These are phyloP conservation scores for Clathrospora elynae DNA, from an alignment of 2,329 filamentous ascomycete genomes.

Conservation along the genomic window DNA sequence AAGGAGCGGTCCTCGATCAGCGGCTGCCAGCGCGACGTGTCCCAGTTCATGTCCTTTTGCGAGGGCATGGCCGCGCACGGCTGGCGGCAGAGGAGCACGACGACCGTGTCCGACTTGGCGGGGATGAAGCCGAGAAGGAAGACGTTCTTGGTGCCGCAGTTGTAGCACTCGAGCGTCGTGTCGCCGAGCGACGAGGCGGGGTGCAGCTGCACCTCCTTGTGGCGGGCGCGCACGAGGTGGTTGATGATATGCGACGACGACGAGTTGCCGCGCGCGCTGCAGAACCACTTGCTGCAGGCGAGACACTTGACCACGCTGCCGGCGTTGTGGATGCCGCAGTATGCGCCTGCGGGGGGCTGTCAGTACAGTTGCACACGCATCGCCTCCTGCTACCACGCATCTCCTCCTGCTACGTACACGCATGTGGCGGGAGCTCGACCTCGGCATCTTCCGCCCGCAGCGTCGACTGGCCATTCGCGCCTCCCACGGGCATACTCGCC, in stretches of 20 bases:
- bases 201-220: constrained; percentile 98
- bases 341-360: constrained; percentile 60
- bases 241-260: constrained; percentile 98
- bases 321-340: constrained; percentile 96
- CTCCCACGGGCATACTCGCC: constrained; percentile 80
- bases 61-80: constrained; percentile 94
- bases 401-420: constrained; percentile 55
- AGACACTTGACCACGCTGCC: constrained; percentile 96
- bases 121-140: constrained; percentile 98
- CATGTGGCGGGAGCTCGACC: constrained; percentile 83
- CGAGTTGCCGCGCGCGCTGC: constrained; percentile 93
- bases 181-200: constrained; percentile 91
- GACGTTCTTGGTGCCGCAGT: constrained; percentile 98
- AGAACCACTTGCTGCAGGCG: constrained; percentile 97
- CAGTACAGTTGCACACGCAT: no score
- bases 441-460: constrained; percentile 67
- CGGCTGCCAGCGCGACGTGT: constrained; percentile 96
- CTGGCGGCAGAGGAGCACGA: constrained; percentile 93
- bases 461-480: constrained; percentile 64
- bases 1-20: constrained; percentile 97
- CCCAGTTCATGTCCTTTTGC: constrained; percentile 99
- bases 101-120: constrained; percentile 96
- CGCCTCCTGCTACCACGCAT: not conserved
- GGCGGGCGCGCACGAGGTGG: constrained; percentile 92
- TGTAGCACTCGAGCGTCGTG: constrained; percentile 97